A percentile compares a stretch with the other conserved stretches of the same genome.
Conservation (phyloP, 148 eudicot species). For the Fagopyrum homotropicum region DNA sequence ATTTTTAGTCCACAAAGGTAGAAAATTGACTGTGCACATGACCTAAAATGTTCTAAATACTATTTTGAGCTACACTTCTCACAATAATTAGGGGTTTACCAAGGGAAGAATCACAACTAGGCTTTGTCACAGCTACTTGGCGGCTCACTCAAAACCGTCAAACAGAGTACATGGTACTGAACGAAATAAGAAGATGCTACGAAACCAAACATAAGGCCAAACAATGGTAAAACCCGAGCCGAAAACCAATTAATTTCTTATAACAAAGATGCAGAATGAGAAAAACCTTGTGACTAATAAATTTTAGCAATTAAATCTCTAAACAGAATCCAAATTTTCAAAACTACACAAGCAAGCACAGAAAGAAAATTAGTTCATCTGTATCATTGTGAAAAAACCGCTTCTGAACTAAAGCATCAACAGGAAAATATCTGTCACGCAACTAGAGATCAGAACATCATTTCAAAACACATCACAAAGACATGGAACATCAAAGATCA, state of each 20-base stretch:
- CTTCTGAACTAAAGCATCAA: background rate
- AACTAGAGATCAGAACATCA: background rate
- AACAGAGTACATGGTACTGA: background rate
- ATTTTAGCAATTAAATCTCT: background rate
- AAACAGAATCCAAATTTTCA: background rate
- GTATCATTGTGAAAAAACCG: background rate
- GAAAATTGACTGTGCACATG: background rate
- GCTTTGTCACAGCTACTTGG: background rate
- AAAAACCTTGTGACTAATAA: background rate
- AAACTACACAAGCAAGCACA: background rate
- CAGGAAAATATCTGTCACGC: background rate
- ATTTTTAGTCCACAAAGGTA: background rate
- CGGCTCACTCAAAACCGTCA: background rate
- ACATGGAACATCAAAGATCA: background rate
- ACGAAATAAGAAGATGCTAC: slow-evolving; percentile 3
- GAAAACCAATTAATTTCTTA: background rate
- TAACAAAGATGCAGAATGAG: background rate
- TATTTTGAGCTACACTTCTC: background rate
- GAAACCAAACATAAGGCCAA: background rate
- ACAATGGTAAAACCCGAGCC: background rate
- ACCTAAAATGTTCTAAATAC: background rate
- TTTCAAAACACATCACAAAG: background rate
- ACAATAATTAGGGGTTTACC: background rate
- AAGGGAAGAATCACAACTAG: background rate
- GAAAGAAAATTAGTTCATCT: background rate